Conservation (phyloP, 1,139 yeast genomes). For the Saccharomycopsis hybrid region DNA sequence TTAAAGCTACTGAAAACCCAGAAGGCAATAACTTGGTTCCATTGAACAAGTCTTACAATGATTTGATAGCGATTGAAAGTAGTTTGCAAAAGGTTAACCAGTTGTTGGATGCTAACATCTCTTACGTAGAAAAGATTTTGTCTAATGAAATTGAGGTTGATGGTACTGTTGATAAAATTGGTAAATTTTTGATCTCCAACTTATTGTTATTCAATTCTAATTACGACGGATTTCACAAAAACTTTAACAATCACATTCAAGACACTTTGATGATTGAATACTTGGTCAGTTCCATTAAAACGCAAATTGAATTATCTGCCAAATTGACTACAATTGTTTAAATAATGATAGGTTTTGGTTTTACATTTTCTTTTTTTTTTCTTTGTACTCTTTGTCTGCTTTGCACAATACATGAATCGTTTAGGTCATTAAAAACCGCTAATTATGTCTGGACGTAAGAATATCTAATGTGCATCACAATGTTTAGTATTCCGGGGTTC, state of each 20-base stretch:
- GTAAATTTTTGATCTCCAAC: slow-evolving; percentile 59
- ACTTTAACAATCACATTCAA: slow-evolving; percentile 69
- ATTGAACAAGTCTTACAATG: slow-evolving; percentile 29
- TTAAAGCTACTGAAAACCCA: slow-evolving; percentile 30
- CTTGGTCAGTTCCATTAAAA: slow-evolving; percentile 77
- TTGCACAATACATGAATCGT: no score
- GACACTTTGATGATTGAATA: slow-evolving; percentile 81
- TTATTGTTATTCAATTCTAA: slow-evolving; percentile 40
- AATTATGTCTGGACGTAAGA: no score
- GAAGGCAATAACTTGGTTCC: slow-evolving; percentile 30
- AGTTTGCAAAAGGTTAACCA: slow-evolving; percentile 51
- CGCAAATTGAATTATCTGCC: slow-evolving; percentile 76
- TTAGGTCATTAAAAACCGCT: no score
- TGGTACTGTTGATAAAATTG: slow-evolving; percentile 50
- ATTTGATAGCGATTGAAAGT: slow-evolving; percentile 43
- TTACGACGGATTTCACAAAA: slow-evolving; percentile 49
- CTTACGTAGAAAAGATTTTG: slow-evolving; percentile 40
- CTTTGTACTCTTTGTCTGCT: no score
- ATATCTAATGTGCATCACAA: no score
- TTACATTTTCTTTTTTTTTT: no score
- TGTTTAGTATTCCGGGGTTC: no score
- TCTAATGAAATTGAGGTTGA: slow-evolving; percentile 42
- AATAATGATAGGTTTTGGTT: no score
- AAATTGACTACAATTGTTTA: slow-evolving; percentile 50
- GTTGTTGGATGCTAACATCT: slow-evolving; percentile 52